A percentile compares a stretch with the other conserved stretches of the same genome.
Evolutionary conservation across 177 flowering plant species (phyloP).

Genomic region (Vitis hybrid): DNA sequence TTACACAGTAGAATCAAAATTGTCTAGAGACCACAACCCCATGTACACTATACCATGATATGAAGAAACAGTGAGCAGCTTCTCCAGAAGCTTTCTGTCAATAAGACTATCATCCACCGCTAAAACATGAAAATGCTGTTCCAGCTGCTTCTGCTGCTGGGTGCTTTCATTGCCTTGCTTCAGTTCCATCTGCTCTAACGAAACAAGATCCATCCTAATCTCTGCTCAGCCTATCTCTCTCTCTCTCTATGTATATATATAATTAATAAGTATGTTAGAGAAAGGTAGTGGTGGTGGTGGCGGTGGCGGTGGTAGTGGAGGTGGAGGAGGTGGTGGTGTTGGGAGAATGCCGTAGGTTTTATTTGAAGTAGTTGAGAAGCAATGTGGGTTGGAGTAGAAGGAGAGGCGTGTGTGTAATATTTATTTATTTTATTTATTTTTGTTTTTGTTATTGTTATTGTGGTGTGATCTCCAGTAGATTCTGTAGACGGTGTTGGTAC

Average conservation of each 20-base stretch:
- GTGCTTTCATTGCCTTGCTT: conserved; percentile 1
- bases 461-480: conserved; percentile 35
- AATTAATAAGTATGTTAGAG: conserved; percentile 9
- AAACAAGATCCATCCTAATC: not conserved
- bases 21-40: not conserved
- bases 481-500: conserved; percentile 32
- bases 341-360: conserved; percentile 15
- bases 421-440: not conserved
- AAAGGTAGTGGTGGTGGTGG: conserved; percentile 9
- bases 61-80: conserved; percentile 51
- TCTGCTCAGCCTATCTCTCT: too few species aligned
- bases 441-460: not conserved
- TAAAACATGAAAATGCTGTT: conserved; percentile 50
- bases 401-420: not conserved
- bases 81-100: conserved; percentile 59
- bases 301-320: not conserved
- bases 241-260: not conserved
- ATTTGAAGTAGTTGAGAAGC: conserved; percentile 26
- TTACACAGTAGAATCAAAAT: not conserved
- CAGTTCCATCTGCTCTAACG: conserved; percentile 12
- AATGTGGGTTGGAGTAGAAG: not conserved
- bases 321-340: conserved; percentile 1
- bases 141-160: not conserved
- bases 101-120: conserved; percentile 61
- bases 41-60: conserved; percentile 38